phyloP scores from a whole-genome alignment of 1,284 basidiomycete genomes.

The Ustilago hordei region DNA sequence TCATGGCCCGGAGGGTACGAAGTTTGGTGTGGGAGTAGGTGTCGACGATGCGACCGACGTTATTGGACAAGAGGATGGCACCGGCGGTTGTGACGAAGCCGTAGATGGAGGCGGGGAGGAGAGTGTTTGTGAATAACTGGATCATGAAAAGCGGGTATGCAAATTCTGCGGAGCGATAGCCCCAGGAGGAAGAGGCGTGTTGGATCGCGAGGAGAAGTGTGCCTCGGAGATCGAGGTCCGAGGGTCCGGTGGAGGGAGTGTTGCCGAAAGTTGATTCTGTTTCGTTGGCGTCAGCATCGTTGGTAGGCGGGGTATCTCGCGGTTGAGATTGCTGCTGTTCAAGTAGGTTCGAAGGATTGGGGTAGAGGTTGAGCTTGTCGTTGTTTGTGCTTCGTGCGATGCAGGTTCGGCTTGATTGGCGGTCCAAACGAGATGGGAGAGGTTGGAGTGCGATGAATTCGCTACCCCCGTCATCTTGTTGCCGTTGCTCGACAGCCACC shows the following conservation, averaged over 20 bases:
- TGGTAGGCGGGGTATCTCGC: not conserved
- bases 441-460: slow-evolving; percentile 22
- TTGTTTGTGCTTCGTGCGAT: not conserved
- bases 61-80: slow-evolving; percentile 71
- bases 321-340: not conserved
- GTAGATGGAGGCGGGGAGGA: slow-evolving; percentile 74
- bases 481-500: not conserved
- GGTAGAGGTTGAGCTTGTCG: not conserved
- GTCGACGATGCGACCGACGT: slow-evolving; percentile 73
- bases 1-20: slow-evolving; percentile 71
- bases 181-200: slow-evolving; percentile 71
- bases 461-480: not conserved
- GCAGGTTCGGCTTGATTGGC: slow-evolving; percentile 18
- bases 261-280: slow-evolving; percentile 21
- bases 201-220: slow-evolving; percentile 54
- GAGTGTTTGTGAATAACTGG: slow-evolving; percentile 72
- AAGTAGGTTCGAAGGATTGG: too few relatives aligned
- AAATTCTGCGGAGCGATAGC: slow-evolving; percentile 72
- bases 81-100: slow-evolving; percentile 72
- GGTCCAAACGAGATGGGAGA: not conserved
- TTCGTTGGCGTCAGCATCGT: slow-evolving; percentile 4
- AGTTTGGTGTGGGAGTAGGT: slow-evolving; percentile 69
- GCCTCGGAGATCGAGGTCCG: slow-evolving; percentile 37
- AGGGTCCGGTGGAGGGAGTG: slow-evolving; percentile 17
- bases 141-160: slow-evolving; percentile 73